Evolutionary conservation across 805 yeast genomes (phyloP).

Genomic region (Priceomyces haplophilus): DNA sequence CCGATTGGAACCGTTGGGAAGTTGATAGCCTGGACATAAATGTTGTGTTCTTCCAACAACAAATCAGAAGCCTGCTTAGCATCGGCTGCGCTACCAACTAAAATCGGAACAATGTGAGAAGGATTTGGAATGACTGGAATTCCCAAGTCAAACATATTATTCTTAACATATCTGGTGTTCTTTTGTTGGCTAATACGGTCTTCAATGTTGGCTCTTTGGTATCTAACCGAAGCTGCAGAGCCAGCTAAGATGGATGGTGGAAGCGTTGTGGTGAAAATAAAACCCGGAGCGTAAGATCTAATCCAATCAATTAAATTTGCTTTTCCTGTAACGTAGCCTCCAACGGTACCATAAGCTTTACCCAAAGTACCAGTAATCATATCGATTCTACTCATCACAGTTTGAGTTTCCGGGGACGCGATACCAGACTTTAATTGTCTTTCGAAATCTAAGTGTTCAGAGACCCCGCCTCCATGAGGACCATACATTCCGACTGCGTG

Average conservation of each 20-base stretch:
- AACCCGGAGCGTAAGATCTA: conserved; percentile 95
- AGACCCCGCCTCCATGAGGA: conserved; percentile 99
- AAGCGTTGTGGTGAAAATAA: conserved; percentile 91
- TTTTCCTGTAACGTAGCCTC: conserved; percentile 95
- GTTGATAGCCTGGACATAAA: conserved; percentile 97
- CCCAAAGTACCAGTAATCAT: conserved; percentile 98
- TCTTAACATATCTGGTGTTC: conserved; percentile 82
- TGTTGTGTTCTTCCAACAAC: conserved; percentile 76
- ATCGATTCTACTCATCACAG: conserved; percentile 87
- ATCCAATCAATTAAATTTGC: conserved; percentile 87
- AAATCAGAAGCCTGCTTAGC: conserved; percentile 91
- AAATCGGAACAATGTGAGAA: conserved; percentile 92
- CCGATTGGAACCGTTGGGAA: conserved; percentile 98
- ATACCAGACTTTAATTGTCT: conserved; percentile 70
- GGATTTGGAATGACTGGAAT: conserved; percentile 98
- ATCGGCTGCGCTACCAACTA: conserved; percentile 89
- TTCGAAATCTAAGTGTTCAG: conserved; percentile 91
- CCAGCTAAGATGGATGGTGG: conserved; percentile 99
- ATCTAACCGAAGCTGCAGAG: conserved; percentile 79
- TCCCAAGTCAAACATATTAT: conserved; percentile 62
- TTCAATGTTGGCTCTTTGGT: conserved; percentile 71
- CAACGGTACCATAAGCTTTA: conserved; percentile 94
- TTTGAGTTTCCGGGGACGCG: conserved; percentile 42
- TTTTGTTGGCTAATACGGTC: conserved; percentile 83
- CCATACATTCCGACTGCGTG: conserved; percentile 99